Evolutionary conservation across 1,139 yeast genomes (phyloP).

Genomic region (Starmera stellimalicola): DNA sequence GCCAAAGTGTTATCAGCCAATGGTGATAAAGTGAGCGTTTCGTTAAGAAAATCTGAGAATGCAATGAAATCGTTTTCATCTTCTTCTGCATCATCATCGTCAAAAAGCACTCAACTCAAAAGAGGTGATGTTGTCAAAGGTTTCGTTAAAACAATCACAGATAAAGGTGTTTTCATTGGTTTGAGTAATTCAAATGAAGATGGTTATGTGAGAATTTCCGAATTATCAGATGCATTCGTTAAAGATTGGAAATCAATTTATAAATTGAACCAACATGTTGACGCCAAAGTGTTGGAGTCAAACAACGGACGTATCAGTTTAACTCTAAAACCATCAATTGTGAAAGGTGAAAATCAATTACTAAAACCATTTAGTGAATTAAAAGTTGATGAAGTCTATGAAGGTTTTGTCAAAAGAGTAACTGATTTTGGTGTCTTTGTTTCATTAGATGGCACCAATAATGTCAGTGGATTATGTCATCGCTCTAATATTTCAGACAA

Average conservation of each 20-base stretch:
- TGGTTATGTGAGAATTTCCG: slow-evolving; percentile 76
- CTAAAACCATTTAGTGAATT: slow-evolving; percentile 58
- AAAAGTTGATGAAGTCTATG: slow-evolving; percentile 57
- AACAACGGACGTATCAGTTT: slow-evolving; percentile 60
- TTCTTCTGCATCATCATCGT: slow-evolving; percentile 41
- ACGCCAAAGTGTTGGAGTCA: slow-evolving; percentile 62
- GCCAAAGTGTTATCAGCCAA: slow-evolving; percentile 55
- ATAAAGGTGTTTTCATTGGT: slow-evolving; percentile 72
- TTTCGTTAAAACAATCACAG: slow-evolving; percentile 63
- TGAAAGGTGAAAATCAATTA: slow-evolving; percentile 53
- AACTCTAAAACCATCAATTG: slow-evolving; percentile 76
- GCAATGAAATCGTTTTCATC: slow-evolving; percentile 37
- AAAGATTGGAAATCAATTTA: slow-evolving; percentile 83
- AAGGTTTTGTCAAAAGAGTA: slow-evolving; percentile 72
- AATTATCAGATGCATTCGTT: slow-evolving; percentile 71
- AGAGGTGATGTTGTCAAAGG: slow-evolving; percentile 74
- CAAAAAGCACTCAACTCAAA: slow-evolving; percentile 43
- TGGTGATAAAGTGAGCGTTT: slow-evolving; percentile 43
- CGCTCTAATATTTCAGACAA: slow-evolving; percentile 74
- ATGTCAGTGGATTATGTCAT: slow-evolving; percentile 83
- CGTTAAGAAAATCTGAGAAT: slow-evolving; percentile 25
- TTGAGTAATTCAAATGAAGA: slow-evolving; percentile 55
- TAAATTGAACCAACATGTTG: slow-evolving; percentile 62
- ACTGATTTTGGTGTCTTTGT: slow-evolving; percentile 91
- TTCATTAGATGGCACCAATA: slow-evolving; percentile 62